Conservation (phyloP, 2,329 filamentous ascomycete genomes). For the Nemania abortiva region DNA sequence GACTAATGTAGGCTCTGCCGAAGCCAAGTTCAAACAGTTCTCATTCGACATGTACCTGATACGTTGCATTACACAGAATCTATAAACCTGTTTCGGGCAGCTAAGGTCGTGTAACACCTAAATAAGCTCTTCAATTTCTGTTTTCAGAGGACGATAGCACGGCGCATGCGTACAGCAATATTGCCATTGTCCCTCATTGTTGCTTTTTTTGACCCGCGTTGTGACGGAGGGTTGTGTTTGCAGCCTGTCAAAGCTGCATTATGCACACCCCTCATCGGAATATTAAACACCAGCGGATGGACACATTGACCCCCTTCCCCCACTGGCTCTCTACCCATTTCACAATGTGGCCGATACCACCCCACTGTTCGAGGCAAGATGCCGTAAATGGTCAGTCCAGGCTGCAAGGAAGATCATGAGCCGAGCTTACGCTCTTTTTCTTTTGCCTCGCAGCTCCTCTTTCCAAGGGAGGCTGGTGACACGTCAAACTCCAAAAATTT, state of each 20-base stretch:
- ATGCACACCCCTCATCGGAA: slow-evolving; percentile 43
- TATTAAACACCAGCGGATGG: slow-evolving; percentile 32
- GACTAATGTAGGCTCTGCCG: neutral
- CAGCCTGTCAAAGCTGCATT: slow-evolving; percentile 43
- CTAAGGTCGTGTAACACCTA: slow-evolving; percentile 9
- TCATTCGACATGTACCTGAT: neutral
- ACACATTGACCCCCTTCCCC: slow-evolving; percentile 18
- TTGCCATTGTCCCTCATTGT: slow-evolving; percentile 4
- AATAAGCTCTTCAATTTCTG: slow-evolving; percentile 22
- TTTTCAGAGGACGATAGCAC: slow-evolving; percentile 23
- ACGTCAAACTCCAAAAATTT: slow-evolving; percentile 33
- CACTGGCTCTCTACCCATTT: slow-evolving; percentile 15
- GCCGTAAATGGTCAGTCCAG: slow-evolving; percentile 26
- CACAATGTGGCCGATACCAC: slow-evolving; percentile 21
- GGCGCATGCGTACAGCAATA: slow-evolving; percentile 4
- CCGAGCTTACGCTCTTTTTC: slow-evolving; percentile 17
- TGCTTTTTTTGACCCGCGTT: slow-evolving; percentile 30
- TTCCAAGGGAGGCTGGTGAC: slow-evolving; percentile 23
- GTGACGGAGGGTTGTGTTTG: slow-evolving; percentile 29
- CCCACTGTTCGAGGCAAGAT: slow-evolving; percentile 9
- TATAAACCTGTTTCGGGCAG: neutral
- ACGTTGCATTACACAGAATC: slow-evolving; percentile 2
- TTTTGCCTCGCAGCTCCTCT: slow-evolving; percentile 18
- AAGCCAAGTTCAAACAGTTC: slow-evolving; percentile 7
- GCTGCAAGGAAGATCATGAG: slow-evolving; percentile 33